phyloP scores from a whole-genome alignment of 2,329 filamentous ascomycete species.

The Ophiocordyceps camponoti-saundersi region DNA sequence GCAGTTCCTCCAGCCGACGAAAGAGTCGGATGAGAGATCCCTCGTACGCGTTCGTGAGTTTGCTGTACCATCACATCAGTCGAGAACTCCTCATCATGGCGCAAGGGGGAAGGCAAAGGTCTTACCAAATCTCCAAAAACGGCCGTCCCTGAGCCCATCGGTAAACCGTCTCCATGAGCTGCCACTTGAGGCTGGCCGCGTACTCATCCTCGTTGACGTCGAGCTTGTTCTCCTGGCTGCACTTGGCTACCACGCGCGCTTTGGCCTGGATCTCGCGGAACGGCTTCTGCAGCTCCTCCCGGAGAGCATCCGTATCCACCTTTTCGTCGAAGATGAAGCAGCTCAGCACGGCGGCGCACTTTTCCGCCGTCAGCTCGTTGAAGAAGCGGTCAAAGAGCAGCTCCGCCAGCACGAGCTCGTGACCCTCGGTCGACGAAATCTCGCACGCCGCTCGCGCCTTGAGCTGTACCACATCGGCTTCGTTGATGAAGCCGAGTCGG shows the following conservation, averaged over 20 bases:
- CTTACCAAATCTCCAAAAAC: constrained; percentile 90
- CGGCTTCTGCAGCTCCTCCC: constrained; percentile 74
- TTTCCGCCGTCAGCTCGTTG: constrained; percentile 81
- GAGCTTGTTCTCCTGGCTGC: constrained; percentile 87
- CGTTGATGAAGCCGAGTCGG: constrained; percentile 88
- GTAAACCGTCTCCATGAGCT: constrained; percentile 93
- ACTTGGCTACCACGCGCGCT: constrained; percentile 77
- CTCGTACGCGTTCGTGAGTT: constrained; percentile 99
- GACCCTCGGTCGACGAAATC: constrained; percentile 79
- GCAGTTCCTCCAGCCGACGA: constrained; percentile 80
- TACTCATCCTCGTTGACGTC: constrained; percentile 93
- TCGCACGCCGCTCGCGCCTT: constrained; percentile 96
- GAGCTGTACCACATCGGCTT: constrained; percentile 84
- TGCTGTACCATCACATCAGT: constrained; percentile 33
- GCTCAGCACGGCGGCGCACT: constrained; percentile 71
- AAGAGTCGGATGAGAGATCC: constrained; percentile 92
- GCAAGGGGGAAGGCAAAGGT: constrained; percentile 9
- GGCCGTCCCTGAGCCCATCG: constrained; percentile 80
- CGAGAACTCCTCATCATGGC: not conserved
- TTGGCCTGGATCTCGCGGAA: constrained; percentile 76
- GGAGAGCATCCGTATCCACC: constrained; percentile 58
- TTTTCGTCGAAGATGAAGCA: constrained; percentile 98
- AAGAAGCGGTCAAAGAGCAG: constrained; percentile 95
- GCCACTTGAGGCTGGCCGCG: constrained; percentile 72
- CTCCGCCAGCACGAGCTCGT: constrained; percentile 85